Conservation (phyloP, 2,329 filamentous ascomycete genomes). For the Cryphonectria parasitica region DNA sequence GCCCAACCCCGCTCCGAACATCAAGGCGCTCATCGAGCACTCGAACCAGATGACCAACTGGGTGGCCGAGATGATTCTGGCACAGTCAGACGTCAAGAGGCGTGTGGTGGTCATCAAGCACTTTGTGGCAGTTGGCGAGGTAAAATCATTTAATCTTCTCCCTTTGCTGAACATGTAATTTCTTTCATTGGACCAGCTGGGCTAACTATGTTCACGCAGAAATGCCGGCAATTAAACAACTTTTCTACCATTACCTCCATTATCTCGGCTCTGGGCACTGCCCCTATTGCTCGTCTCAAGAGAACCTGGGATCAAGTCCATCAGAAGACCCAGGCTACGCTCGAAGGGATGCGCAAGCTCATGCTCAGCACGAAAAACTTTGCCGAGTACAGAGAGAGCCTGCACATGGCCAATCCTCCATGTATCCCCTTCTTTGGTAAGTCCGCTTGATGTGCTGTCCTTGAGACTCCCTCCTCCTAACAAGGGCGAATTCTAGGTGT, state of each 20-base stretch:
- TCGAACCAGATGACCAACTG: conserved; percentile 99
- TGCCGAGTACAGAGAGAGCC: conserved; percentile 89
- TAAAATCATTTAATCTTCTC: conserved; percentile 53
- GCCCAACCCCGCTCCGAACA: conserved; percentile 85
- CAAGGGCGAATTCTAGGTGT: conserved; percentile 65
- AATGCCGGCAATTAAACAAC: conserved; percentile 93
- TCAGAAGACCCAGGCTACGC: conserved; percentile 74
- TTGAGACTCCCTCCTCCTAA: conserved; percentile 25
- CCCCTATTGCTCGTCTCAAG: conserved; percentile 90
- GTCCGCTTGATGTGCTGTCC: conserved; percentile 32
- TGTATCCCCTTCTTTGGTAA: conserved; percentile 98
- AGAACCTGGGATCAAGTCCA: conserved; percentile 95
- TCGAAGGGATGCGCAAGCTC: conserved; percentile 90
- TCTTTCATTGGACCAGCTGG: background rate
- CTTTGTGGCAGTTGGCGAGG: conserved; percentile 94
- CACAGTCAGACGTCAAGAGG: conserved; percentile 92
- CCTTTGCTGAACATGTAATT: background rate
- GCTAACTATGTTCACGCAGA: conserved; percentile 60
- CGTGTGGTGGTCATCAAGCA: conserved; percentile 97
- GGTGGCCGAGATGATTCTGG: conserved; percentile 98
- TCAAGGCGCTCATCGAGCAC: conserved; percentile 94
- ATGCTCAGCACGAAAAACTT: conserved; percentile 99
- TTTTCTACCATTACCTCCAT: conserved; percentile 97
- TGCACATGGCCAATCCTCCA: conserved; percentile 91
- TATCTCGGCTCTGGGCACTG: conserved; percentile 92